These are phyloP conservation scores for Alopecurus myosuroides DNA, from an alignment of 176 grass and related monocot species.

Conservation along the genomic window DNA sequence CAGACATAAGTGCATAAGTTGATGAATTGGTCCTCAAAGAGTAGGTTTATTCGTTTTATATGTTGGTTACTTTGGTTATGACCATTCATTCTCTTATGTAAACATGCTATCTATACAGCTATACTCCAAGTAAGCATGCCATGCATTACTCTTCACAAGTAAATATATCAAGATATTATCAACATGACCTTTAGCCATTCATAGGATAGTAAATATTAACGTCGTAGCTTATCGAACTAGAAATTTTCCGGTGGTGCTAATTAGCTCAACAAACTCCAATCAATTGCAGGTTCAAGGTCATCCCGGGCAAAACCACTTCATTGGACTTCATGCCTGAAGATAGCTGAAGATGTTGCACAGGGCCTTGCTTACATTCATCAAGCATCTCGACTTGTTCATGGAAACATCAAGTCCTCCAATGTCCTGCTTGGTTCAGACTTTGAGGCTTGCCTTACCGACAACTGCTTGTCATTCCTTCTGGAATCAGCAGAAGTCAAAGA, in stretches of 20 bases:
- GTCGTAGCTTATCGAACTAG: not conserved
- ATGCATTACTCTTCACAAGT: not conserved
- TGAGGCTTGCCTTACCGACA: constrained; percentile 91
- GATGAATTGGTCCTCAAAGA: not conserved
- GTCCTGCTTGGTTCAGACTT: constrained; percentile 92
- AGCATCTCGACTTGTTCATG: constrained; percentile 83
- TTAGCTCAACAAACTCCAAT: not conserved
- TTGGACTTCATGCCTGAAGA: constrained; percentile 98
- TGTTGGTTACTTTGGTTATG: not conserved
- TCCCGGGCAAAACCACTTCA: constrained; percentile 79
- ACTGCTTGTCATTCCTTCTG: constrained; percentile 79
- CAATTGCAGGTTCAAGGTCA: constrained; percentile 66
- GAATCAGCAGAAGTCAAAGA: constrained; percentile 64
- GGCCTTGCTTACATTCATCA: constrained; percentile 97
- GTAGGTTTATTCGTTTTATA: not conserved
- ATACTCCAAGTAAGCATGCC: not conserved
- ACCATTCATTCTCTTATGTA: not conserved
- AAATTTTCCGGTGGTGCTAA: not conserved
- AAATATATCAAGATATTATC: not conserved
- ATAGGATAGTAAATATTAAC: not conserved
- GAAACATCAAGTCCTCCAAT: constrained; percentile 86
- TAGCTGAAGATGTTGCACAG: constrained; percentile 87
- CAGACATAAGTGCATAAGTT: not conserved
- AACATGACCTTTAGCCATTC: not conserved
- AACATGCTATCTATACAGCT: not conserved